Conservation (phyloP, 176 grass and related monocot genomes). For the Oryza officinalis region DNA sequence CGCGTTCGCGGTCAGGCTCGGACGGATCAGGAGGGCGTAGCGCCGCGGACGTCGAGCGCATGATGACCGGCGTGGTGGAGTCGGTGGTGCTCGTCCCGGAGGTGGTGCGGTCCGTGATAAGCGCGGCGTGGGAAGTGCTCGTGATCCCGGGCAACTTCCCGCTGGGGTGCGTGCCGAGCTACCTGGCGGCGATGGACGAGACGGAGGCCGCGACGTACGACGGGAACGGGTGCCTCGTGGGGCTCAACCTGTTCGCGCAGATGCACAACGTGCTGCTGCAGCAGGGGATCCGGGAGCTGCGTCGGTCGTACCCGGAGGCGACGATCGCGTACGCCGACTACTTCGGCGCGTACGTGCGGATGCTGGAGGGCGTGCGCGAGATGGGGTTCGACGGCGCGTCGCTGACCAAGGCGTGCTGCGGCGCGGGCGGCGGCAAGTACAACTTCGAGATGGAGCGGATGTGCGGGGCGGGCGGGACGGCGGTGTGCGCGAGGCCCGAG, state of each 20-base stretch:
- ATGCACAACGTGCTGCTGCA: slow-evolving; percentile 58
- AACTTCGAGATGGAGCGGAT: slow-evolving; percentile 60
- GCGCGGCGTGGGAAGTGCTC: slow-evolving; percentile 57
- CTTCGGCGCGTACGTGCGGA: slow-evolving; percentile 63
- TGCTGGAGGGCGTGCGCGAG: slow-evolving; percentile 43
- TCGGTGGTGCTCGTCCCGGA: slow-evolving; percentile 56
- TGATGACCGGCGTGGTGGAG: slow-evolving; percentile 31
- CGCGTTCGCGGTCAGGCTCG: slow-evolving; percentile 49
- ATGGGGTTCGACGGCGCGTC: slow-evolving; percentile 45
- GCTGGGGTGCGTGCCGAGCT: slow-evolving; percentile 67
- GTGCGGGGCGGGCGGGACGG: slow-evolving; percentile 50
- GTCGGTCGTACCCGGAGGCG: slow-evolving; percentile 7
- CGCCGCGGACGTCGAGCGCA: background rate
- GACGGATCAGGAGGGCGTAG: background rate
- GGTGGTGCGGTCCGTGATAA: slow-evolving; percentile 53
- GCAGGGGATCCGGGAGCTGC: slow-evolving; percentile 38
- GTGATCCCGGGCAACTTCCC: slow-evolving; percentile 76
- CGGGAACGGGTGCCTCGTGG: slow-evolving; percentile 48
- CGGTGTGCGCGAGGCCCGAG: slow-evolving; percentile 50
- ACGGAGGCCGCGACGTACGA: slow-evolving; percentile 40
- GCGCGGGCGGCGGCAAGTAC: slow-evolving; percentile 43
- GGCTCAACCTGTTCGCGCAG: slow-evolving; percentile 58
- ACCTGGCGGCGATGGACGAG: slow-evolving; percentile 52
- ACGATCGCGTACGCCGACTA: slow-evolving; percentile 63
- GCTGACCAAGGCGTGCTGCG: slow-evolving; percentile 59